phyloP scores from a whole-genome alignment of 2,329 filamentous ascomycete species.

The Curvularia eragrostidis region DNA sequence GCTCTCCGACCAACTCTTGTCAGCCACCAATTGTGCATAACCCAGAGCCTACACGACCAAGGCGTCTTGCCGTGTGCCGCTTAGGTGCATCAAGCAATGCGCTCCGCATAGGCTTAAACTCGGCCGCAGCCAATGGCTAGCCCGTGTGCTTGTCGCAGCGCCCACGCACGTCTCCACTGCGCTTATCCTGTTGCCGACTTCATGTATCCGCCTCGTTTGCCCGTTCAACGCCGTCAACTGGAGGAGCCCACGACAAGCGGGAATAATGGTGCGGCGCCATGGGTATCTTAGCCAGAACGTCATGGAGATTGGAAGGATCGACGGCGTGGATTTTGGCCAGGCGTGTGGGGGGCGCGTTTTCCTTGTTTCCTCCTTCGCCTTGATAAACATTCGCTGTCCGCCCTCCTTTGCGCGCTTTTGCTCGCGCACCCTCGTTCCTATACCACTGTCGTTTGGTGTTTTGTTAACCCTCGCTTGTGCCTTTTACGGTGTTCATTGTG shows the following conservation, averaged over 20 bases:
- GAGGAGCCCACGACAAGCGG: slow-evolving; percentile 2
- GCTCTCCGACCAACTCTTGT: background rate
- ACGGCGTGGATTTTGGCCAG: background rate
- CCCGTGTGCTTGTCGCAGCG: background rate
- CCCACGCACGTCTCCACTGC: slow-evolving; percentile 7
- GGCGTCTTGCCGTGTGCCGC: slow-evolving; percentile 4
- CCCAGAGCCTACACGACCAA: background rate
- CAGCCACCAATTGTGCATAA: background rate
- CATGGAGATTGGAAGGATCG: slow-evolving; percentile 13
- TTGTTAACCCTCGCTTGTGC: background rate
- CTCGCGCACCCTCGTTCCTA: background rate
- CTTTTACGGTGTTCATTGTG: background rate
- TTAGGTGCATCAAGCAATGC: slow-evolving; percentile 15
- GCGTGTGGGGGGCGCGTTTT: background rate
- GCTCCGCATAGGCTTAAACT: slow-evolving; percentile 9
- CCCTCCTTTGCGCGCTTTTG: background rate
- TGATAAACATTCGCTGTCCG: slow-evolving; percentile 1
- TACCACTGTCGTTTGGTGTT: background rate
- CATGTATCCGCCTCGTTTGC: slow-evolving; percentile 5
- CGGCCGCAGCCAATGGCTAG: slow-evolving; percentile 6
- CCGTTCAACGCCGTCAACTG: slow-evolving; percentile 9
- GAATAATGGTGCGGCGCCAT: background rate
- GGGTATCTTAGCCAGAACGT: slow-evolving; percentile 1
- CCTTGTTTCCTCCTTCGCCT: background rate
- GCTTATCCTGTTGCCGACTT: slow-evolving; percentile 2